Evolutionary conservation across 2,329 filamentous ascomycete species (phyloP).

Genomic region (Cadophora gregata): DNA sequence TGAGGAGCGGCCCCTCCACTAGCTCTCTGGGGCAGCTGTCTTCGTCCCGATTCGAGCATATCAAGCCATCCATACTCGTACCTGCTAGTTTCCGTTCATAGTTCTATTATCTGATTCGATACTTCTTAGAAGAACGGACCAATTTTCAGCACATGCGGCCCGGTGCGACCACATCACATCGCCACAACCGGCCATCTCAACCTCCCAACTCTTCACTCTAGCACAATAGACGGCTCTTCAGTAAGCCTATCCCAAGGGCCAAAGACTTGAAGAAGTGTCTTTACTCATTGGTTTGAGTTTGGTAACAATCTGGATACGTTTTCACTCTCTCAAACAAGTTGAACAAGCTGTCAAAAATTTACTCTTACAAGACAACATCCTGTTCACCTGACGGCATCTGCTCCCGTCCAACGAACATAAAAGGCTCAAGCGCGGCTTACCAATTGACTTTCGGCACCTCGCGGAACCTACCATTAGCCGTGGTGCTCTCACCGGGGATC

Average conservation of each 20-base stretch:
- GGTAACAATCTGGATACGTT: background rate
- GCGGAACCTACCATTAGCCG: slow-evolving; percentile 1
- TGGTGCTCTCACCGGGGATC: background rate
- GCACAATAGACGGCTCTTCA: background rate
- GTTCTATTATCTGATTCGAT: slow-evolving; percentile 3
- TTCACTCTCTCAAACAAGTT: background rate
- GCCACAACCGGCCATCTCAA: slow-evolving; percentile 7
- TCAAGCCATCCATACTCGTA: background rate
- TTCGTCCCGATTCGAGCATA: slow-evolving; percentile 12
- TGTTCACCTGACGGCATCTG: background rate
- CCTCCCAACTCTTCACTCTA: background rate
- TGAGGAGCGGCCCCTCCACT: slow-evolving; percentile 2
- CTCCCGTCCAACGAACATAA: background rate
- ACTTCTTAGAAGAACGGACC: background rate
- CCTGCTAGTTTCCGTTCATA: slow-evolving; percentile 6
- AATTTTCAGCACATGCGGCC: background rate
- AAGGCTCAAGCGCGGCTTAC: background rate
- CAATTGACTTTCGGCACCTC: slow-evolving; percentile 2
- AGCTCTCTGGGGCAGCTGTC: background rate
- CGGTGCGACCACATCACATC: slow-evolving; percentile 7
- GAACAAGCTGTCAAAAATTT: background rate
- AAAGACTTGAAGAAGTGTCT: background rate
- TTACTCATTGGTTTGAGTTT: background rate
- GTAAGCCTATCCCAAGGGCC: slow-evolving; percentile 2
- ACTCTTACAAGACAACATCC: background rate